Base-by-base conservation (phyloP, 1,139 yeast species). In the Fermentozyma sake region DNA sequence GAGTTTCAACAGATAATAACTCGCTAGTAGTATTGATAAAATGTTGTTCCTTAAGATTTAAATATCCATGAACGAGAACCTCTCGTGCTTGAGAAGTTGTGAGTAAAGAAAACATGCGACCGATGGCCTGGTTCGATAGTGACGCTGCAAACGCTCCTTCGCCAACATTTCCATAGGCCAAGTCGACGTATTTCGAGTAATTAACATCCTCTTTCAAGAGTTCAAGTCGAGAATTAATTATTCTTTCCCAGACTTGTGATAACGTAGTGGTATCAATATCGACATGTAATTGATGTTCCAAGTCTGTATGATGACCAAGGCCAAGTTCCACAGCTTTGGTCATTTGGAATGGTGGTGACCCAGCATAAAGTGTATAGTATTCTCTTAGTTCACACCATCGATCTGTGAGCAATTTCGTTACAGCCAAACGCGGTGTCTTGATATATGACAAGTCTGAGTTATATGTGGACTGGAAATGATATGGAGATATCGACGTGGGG, bases 71-170 rank as follows among this genome's bases (percentile, higher is more conserved):
- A 5, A 76, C 67, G 28, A 75, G 49, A 4, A 80, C 47, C 44
- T 81, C 89, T 36, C 87, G 57, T 2, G 82, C 76, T 32, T 69
- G 69, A 0, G 82, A 76, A 7, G 50, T 50, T 4, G 53, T 41
- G 10, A 74, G 48, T 13, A 78, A 46, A 10, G 55, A 50, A 12
- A 58, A 44, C 16, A 76, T 34, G 22, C 69, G 51, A 12, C 37
- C 37, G 2, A 64, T 49, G 1, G 58, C 46, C 22, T 51, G 50
- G 15, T 54, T 56, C 12, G 52, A 41, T 71, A 73, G 61, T 7
- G 46, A 52, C 5, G 36, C 36, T 1, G 64, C 62, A 24, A 61
- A 34, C 6, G 37, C 31, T 29, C 57, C 42, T 16, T 35, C 55
- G 7, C 29, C 28, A 3, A 24, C 22, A 12, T 34, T 31, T 3